These are phyloP conservation scores for Aspergillus sp. DNA, from an alignment of 2,329 filamentous ascomycete genomes.

Conservation along the genomic window DNA sequence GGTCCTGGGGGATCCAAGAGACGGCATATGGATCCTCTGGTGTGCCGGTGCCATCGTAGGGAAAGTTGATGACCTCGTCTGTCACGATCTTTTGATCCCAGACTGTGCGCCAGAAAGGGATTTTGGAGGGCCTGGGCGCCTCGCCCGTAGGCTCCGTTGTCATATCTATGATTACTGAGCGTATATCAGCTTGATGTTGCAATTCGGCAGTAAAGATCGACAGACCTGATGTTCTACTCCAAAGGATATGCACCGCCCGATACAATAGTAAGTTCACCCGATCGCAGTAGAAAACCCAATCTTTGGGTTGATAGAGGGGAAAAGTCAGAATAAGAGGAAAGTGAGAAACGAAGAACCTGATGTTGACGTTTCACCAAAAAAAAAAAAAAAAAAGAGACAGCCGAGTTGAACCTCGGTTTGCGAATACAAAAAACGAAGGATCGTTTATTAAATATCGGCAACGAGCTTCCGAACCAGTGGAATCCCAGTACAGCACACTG, in stretches of 20 bases:
- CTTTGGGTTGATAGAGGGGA: not conserved
- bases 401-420: not conserved
- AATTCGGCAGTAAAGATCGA: not conserved
- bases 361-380: not conserved
- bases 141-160: conserved; percentile 3
- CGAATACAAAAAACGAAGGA: not conserved
- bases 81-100: conserved; percentile 27
- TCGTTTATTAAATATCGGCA: too few species aligned
- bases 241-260: not conserved
- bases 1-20: conserved; percentile 33
- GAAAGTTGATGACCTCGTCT: conserved; percentile 20
- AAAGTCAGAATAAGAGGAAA: not conserved
- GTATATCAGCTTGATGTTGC: not conserved
- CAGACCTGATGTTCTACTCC: not conserved
- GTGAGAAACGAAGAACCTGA: not conserved
- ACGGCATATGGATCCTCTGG: conserved; percentile 35
- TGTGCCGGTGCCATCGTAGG: conserved; percentile 31
- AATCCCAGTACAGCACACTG: too few species aligned
- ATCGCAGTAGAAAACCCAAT: too few species aligned
- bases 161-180: not conserved
- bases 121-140: conserved; percentile 13
- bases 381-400: not conserved
- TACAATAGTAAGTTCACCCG: too few species aligned
- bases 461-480: too few species aligned
- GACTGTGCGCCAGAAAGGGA: conserved; percentile 25